Percentiles rank a stretch among this genome's conserved stretches.
These are phyloP conservation scores for Mycena crocata DNA, from an alignment of 768 basidiomycete genomes.

Conservation along the genomic window DNA sequence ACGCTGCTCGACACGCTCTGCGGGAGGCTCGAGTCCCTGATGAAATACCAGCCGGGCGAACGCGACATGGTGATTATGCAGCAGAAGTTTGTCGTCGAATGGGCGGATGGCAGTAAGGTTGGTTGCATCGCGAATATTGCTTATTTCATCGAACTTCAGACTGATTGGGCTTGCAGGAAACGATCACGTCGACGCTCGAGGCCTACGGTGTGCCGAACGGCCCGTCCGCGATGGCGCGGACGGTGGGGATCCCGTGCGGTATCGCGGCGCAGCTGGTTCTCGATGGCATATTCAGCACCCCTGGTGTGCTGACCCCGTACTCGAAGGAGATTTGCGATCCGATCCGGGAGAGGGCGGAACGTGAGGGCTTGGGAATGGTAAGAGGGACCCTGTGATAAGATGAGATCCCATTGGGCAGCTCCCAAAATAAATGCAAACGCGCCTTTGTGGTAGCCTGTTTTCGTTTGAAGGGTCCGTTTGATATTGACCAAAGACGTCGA, in stretches of 20 bases:
- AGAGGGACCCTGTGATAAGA: slow-evolving; percentile 68
- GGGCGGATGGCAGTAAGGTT: slow-evolving; percentile 82
- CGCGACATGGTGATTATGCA: slow-evolving; percentile 97
- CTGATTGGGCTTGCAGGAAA: slow-evolving; percentile 62
- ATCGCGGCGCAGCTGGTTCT: slow-evolving; percentile 92
- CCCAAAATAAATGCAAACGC: background rate
- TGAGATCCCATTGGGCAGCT: background rate
- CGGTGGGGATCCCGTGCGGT: slow-evolving; percentile 94
- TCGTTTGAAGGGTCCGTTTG: too few species aligned
- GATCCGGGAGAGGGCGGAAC: slow-evolving; percentile 74
- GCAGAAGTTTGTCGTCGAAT: slow-evolving; percentile 95
- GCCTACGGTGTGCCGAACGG: slow-evolving; percentile 84
- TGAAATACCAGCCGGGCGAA: slow-evolving; percentile 91
- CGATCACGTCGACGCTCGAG: slow-evolving; percentile 90
- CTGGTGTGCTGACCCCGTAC: slow-evolving; percentile 91
- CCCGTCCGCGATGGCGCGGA: slow-evolving; percentile 90
- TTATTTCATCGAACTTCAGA: background rate
- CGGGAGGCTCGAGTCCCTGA: slow-evolving; percentile 87
- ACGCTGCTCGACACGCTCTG: slow-evolving; percentile 96
- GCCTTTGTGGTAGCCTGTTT: too few species aligned
- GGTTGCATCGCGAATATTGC: too few species aligned
- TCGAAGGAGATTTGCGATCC: slow-evolving; percentile 85
- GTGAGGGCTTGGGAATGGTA: slow-evolving; percentile 77
- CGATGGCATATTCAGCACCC: slow-evolving; percentile 81
- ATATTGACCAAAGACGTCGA: too few species aligned